Conservation (phyloP, 208 protist genomes). For the Trichomonas vaginalis region DNA sequence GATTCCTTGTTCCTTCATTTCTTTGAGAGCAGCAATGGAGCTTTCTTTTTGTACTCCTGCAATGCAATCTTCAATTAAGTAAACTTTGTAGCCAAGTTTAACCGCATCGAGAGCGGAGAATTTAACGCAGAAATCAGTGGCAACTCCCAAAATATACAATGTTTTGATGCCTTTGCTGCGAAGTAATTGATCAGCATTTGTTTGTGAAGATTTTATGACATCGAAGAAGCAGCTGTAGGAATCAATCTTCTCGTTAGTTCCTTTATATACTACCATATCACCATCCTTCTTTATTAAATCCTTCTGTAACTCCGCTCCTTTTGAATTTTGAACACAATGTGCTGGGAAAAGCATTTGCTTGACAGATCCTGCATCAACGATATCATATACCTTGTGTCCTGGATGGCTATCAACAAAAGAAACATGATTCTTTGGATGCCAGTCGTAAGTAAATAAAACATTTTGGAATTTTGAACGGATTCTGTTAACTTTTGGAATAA, state of each 20-base stretch:
- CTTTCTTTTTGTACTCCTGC: background rate
- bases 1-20: background rate
- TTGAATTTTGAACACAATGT: conserved; percentile 5
- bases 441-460: background rate
- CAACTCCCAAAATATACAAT: background rate
- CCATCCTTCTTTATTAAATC: background rate
- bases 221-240: conserved; percentile 7
- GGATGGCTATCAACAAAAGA: background rate
- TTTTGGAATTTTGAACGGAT: background rate
- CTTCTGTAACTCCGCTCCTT: background rate
- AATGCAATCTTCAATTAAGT: background rate
- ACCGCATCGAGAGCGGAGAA: background rate
- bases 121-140: conserved; percentile 11
- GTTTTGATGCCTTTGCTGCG: background rate
- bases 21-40: background rate
- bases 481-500: background rate
- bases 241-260: background rate
- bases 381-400: background rate
- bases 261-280: background rate
- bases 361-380: background rate
- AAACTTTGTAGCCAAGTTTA: background rate
- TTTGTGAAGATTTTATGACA: background rate
- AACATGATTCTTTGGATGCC: background rate
- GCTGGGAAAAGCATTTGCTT: background rate
- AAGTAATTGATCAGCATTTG: background rate